phyloP scores from a whole-genome alignment of 176 grass and related monocot species.

The Themeda triandra region DNA sequence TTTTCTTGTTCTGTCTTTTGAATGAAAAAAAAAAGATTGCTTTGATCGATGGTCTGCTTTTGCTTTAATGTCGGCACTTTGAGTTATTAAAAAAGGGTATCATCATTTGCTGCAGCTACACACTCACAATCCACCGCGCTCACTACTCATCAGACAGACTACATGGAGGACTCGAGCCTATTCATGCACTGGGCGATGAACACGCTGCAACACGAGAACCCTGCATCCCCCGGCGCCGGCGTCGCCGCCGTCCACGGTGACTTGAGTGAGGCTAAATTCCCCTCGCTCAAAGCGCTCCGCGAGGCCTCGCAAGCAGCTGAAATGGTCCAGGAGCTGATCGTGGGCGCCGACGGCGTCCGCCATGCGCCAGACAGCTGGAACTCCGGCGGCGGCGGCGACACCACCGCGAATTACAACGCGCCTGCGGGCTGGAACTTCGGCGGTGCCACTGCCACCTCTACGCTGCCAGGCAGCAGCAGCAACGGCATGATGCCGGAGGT shows the following conservation, averaged over 20 bases:
- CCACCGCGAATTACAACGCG: neutral
- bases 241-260: neutral
- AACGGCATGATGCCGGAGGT: neutral
- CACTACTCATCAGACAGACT: no score
- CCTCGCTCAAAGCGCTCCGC: slow-evolving; percentile 33
- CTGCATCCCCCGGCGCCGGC: neutral
- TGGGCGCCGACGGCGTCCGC: neutral
- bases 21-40: neutral
- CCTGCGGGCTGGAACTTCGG: slow-evolving; percentile 41
- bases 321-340: slow-evolving; percentile 9
- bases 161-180: slow-evolving; percentile 30
- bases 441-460: neutral
- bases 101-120: neutral
- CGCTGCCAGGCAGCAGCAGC: neutral
- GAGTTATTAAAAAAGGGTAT: neutral
- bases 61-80: neutral
- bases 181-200: slow-evolving; percentile 36
- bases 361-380: slow-evolving; percentile 23
- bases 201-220: slow-evolving; percentile 25
- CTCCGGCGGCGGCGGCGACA: neutral
- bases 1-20: neutral
- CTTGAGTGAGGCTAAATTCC: slow-evolving; percentile 10
- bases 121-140: neutral
- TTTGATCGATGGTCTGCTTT: neutral
- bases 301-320: neutral